phyloP scores from a whole-genome alignment of 805 yeast genomes.

The Starmerella vitae region DNA sequence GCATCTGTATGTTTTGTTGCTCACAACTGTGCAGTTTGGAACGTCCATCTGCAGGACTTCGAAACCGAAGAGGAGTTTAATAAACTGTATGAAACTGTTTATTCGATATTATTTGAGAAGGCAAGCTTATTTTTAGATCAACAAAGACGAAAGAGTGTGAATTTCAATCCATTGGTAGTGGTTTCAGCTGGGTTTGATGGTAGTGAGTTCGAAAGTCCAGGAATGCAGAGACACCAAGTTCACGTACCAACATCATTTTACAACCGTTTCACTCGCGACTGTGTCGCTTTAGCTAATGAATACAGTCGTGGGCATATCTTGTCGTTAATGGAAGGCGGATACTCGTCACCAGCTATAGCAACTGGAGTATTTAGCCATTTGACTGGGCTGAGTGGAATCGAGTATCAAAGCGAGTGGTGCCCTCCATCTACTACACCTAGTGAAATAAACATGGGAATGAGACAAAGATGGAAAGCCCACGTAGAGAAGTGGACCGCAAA shows the following conservation, averaged over 20 bases:
- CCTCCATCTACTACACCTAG: slow-evolving; percentile 41
- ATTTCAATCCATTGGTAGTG: slow-evolving; percentile 47
- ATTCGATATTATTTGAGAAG: slow-evolving; percentile 46
- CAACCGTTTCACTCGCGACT: slow-evolving; percentile 57
- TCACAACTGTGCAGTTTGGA: slow-evolving; percentile 71
- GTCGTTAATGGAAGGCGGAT: slow-evolving; percentile 74
- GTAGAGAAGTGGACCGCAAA: slow-evolving; percentile 19
- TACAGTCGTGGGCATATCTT: slow-evolving; percentile 48
- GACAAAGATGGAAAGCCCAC: slow-evolving; percentile 41
- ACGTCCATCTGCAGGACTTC: slow-evolving; percentile 63
- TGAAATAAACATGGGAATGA: slow-evolving; percentile 57
- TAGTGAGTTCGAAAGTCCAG: slow-evolving; percentile 64
- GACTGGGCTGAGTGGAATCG: slow-evolving; percentile 47
- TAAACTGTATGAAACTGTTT: slow-evolving; percentile 44
- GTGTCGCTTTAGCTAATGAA: slow-evolving; percentile 51
- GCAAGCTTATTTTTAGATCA: slow-evolving; percentile 42
- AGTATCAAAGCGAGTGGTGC: slow-evolving; percentile 57
- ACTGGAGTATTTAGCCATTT: slow-evolving; percentile 72
- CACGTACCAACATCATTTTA: slow-evolving; percentile 73
- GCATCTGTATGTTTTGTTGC: slow-evolving; percentile 69
- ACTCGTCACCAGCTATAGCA: slow-evolving; percentile 64
- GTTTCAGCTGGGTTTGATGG: slow-evolving; percentile 85
- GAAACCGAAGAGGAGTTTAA: slow-evolving; percentile 50
- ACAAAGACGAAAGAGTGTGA: slow-evolving; percentile 23
- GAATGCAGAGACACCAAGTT: slow-evolving; percentile 74